Conservation (phyloP, 306 rosid genomes). For the Rubus idaeus region DNA sequence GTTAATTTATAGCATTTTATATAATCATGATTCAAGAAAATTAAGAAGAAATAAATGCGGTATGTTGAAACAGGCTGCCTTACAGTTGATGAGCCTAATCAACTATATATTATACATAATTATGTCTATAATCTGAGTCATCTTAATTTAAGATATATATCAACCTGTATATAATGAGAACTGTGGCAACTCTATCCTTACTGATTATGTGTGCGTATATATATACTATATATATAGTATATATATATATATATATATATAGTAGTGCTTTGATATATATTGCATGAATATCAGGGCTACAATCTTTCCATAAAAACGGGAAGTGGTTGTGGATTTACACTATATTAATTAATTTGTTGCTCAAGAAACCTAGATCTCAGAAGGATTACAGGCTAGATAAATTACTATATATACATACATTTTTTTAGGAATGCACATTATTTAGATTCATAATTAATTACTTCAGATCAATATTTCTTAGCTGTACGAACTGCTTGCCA, state of each 20-base stretch:
- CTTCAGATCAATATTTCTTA: background rate
- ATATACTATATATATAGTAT: too few relatives aligned
- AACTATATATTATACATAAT: background rate
- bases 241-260: too few relatives aligned
- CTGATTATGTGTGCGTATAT: background rate
- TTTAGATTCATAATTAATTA: background rate
- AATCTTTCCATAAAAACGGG: conserved; percentile 8
- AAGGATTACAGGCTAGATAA: background rate
- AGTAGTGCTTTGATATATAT: background rate
- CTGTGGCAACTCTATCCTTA: background rate
- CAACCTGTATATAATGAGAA: background rate
- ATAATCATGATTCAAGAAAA: background rate
- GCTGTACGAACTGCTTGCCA: too few relatives aligned
- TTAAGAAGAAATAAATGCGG: background rate
- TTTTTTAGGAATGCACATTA: background rate
- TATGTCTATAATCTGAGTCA: background rate
- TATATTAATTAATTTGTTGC: background rate
- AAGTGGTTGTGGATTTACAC: conserved; percentile 13
- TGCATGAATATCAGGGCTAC: background rate
- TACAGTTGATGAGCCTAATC: background rate
- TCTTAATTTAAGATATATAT: background rate
- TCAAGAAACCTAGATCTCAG: background rate
- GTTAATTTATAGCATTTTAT: background rate
- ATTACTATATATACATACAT: background rate
- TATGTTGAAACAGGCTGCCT: background rate